Percentiles rank a stretch among this genome's conserved stretches.
Conservation (phyloP, 2,329 filamentous ascomycete species). For the Emmonsia crescens region DNA sequence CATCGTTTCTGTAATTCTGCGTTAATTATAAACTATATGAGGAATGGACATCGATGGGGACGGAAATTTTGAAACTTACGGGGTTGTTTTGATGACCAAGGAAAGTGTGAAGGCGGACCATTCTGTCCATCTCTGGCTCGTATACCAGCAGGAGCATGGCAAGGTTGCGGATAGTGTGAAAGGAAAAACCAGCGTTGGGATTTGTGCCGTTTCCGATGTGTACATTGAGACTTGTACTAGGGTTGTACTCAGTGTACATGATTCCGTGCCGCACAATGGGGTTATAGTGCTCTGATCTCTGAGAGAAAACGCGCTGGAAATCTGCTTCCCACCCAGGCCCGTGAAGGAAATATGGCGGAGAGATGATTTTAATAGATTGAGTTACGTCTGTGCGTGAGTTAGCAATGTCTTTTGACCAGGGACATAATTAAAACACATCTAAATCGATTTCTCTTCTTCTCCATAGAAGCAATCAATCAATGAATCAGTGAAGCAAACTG, state of each 20-base stretch:
- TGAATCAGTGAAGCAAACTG: background rate
- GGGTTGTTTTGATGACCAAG: background rate
- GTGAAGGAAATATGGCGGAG: constrained; percentile 8
- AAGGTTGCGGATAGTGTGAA: constrained; percentile 13
- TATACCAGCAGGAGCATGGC: constrained; percentile 14
- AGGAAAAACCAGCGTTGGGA: constrained; percentile 7
- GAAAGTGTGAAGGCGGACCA: constrained; percentile 3
- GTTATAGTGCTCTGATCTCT: constrained; percentile 7
- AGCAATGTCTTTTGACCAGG: background rate
- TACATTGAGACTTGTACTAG: constrained; percentile 11
- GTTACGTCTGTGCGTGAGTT: constrained; percentile 9
- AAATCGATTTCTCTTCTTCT: background rate
- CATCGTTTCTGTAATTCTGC: background rate
- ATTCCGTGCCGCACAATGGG: constrained; percentile 6
- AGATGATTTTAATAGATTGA: constrained; percentile 13
- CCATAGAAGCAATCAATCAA: background rate
- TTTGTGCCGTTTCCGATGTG: constrained; percentile 11
- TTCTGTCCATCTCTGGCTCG: constrained; percentile 10
- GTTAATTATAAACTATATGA: background rate
- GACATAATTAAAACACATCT: background rate
- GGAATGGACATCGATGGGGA: background rate
- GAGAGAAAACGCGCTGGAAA: constrained; percentile 10
- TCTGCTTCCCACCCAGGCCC: constrained; percentile 10
- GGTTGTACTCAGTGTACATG: constrained; percentile 10
- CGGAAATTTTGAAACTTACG: constrained; percentile 1